These are phyloP conservation scores for Alternaria burnsii DNA, from an alignment of 2,329 filamentous ascomycete species.

Conservation along the genomic window DNA sequence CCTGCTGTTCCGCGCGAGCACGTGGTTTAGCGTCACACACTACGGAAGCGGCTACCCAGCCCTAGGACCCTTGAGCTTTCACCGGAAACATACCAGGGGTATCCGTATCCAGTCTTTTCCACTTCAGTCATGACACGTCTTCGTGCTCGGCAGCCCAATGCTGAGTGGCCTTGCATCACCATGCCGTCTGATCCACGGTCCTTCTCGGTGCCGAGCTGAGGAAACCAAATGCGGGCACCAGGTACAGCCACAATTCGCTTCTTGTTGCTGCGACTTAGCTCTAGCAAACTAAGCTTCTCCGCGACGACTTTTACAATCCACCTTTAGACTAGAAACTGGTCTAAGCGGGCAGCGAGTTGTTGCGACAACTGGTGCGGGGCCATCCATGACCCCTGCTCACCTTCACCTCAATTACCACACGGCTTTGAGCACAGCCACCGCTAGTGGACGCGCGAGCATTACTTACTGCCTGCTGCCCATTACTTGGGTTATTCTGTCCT, in stretches of 20 bases:
- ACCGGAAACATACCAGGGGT: constrained; percentile 10
- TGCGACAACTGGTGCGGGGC: constrained; percentile 15
- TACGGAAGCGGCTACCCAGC: constrained; percentile 4
- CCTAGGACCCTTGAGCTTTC: constrained; percentile 3
- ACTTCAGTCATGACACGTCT: constrained; percentile 18
- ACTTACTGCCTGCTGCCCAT: constrained; percentile 2
- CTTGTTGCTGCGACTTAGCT: neutral
- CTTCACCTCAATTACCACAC: constrained; percentile 29
- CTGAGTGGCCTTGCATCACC: constrained; percentile 5
- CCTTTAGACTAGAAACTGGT: neutral
- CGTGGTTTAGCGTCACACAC: constrained; percentile 17
- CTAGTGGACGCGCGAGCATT: constrained; percentile 19
- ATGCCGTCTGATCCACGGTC: constrained; percentile 10
- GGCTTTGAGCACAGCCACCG: constrained; percentile 31
- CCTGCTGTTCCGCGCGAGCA: constrained; percentile 15
- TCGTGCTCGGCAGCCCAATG: constrained; percentile 8
- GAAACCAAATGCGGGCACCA: constrained; percentile 18
- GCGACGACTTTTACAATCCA: constrained; percentile 19
- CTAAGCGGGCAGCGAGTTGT: neutral
- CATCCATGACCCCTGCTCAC: constrained; percentile 17
- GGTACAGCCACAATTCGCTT: neutral
- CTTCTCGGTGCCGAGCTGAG: constrained; percentile 12
- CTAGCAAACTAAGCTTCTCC: constrained; percentile 18
- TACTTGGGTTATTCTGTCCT: constrained; percentile 2
- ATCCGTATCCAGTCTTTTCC: constrained; percentile 7